Evolutionary conservation across 1,284 basidiomycete genomes (phyloP), one percentile per base, ranked within the genome.

Genomic region (Ganoderma lingzhi): DNA sequence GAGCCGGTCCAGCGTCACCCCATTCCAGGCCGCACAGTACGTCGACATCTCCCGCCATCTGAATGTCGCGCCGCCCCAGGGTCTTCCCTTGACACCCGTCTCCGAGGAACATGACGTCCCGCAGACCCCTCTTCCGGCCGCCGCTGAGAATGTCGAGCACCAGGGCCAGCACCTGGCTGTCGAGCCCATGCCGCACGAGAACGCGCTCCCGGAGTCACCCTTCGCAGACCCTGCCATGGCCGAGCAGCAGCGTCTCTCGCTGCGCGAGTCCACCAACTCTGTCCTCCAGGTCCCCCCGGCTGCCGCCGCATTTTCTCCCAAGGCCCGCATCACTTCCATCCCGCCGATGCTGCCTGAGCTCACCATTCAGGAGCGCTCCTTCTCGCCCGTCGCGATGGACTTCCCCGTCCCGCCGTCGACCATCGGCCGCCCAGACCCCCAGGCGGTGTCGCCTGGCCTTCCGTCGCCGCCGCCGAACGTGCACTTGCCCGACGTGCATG

Each of bases 21-120:
- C 92, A 0, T 91, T 85, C 84, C 92, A 93, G 76, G 91, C 89
- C 32, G 84, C 84, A 0, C 92, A 93, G 77, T 93, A 93, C 73
- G 87, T 82, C n/a, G 90, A 90, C 74, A 92, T 92, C 67, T 87
- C 88, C 2, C 82, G 84, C 71, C 84, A 81, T 23, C 76, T 93
- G 59, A 85, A 87, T 67, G 78, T 83, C 9, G 73, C 82, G 23
- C 79, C 85, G 4, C 86, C 87, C 3, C 76, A 81, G 28, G 80
- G 78, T 15, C 69, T 78, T 59, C 79, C 78, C 30, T 81, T 82
- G 35, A 73, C 70, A 6, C 53, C 81, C 2, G 78, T 81, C 65
- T 75, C 80, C 23, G 76, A 80, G 64, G 76, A 81, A 63, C 39
- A 62, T 4, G 72, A 71, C 39, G 51, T 62, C 28, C 68, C 73